Evolutionary conservation across 495 filamentous ascomycete species (phyloP), one percentile per base, ranked within the genome.

Genomic region (Acidomyces sp.): DNA sequence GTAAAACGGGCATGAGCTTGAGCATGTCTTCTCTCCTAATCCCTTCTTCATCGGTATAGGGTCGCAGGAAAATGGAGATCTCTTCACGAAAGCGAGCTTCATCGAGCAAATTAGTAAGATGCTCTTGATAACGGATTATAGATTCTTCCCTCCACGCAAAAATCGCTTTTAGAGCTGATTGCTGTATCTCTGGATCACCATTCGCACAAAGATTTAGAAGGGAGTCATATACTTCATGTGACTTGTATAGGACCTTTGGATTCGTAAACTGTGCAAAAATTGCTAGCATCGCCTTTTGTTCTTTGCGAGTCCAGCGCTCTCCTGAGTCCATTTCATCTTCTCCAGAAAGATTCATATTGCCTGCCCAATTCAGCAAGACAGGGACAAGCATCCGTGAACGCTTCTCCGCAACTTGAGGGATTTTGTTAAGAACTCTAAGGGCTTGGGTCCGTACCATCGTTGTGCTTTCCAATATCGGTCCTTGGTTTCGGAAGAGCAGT

Each of bases 71-170:
- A 1, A 85, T 74, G 0, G 84, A 73, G 11, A 96, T 71, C 59
- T 95, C 85, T 52, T 96, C 92, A 51, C 83, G 78, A 62, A 96
- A 95, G 31, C 82, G 68, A 2, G 83, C 73, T 44, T 96, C 90
- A 49, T 99, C 92, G 11, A 96, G 68, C 3, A 99, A 67, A 46
- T 88, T 90, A 26, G 83, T 70, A 6, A 99, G 66, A 46, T 85
- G 81, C 49, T 94, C 87, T 45, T 87, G 72, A 53, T 94, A 96
- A 2, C 77, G 75, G 32, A 67, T 68, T 34, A 99, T 66, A 13
- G 67, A 73, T 2, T 78, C 64, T 25, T 72, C 67, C 56, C 93
- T 95, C 88, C 90, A 96, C 0, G 85, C 74, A 31, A 90, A 69
- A 16, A 99, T 72, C 21, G 80, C 84, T 52, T 84, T 87, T 24